A percentile compares a stretch with the other conserved stretches of the same genome.
Evolutionary conservation across 192 early-diverging fungal genomes (phyloP).

Genomic region (Coemansia sp.): DNA sequence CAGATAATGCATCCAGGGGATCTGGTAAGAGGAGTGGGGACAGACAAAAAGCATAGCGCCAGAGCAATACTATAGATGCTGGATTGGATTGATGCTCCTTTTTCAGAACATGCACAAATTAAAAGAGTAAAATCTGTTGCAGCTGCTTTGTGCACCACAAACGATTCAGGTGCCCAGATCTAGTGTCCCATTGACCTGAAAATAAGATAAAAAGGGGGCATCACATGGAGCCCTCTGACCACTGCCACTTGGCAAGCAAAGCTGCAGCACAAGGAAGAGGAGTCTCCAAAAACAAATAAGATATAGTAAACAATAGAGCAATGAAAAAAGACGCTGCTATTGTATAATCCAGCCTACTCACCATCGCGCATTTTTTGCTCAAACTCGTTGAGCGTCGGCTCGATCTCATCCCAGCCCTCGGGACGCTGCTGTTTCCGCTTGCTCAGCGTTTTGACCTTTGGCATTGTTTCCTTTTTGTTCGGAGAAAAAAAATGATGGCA

Average conservation of each 20-base stretch:
- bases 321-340: background rate
- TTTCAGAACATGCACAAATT: constrained; percentile 1
- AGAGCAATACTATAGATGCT: background rate
- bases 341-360: constrained; percentile 20
- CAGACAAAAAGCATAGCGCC: background rate
- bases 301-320: background rate
- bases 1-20: constrained; percentile 6
- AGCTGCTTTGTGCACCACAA: background rate
- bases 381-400: constrained; percentile 88
- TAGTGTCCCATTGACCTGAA: background rate
- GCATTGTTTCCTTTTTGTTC: constrained; percentile 55
- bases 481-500: background rate
- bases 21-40: background rate
- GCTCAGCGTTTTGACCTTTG: constrained; percentile 65
- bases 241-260: background rate
- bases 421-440: constrained; percentile 80
- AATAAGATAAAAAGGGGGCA: background rate
- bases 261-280: background rate
- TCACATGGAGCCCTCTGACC: background rate
- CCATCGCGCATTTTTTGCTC: constrained; percentile 90
- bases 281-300: background rate
- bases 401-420: constrained; percentile 93
- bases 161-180: background rate
- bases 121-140: background rate
- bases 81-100: background rate